A percentile compares a stretch with the other conserved stretches of the same genome.
phyloP scores from a whole-genome alignment of 768 basidiomycete species.

The Suillus cothurnatus region DNA sequence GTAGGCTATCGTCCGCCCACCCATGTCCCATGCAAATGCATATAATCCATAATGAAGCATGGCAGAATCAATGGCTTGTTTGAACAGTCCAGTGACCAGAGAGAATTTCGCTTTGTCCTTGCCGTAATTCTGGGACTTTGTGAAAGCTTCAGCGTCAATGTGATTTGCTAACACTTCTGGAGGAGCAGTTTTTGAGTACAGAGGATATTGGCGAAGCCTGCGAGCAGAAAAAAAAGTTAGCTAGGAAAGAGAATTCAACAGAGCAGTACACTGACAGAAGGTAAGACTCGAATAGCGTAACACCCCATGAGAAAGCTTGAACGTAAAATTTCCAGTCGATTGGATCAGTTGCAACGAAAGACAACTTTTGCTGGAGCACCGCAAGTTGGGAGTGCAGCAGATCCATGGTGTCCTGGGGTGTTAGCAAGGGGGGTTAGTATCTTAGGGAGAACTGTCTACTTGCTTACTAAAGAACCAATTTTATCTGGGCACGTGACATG shows the following conservation, averaged over 20 bases:
- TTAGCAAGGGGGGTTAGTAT: neutral
- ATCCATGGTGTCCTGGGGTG: conserved; percentile 47
- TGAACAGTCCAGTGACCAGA: conserved; percentile 71
- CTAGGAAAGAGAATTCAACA: conserved; percentile 1
- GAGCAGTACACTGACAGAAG: conserved; percentile 61
- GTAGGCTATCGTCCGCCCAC: conserved; percentile 50
- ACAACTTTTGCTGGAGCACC: conserved; percentile 59
- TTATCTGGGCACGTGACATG: neutral
- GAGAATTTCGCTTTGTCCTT: conserved; percentile 87
- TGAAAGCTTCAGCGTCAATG: conserved; percentile 70
- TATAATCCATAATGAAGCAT: conserved; percentile 80
- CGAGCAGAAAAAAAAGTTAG: conserved; percentile 1
- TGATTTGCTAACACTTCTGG: conserved; percentile 70
- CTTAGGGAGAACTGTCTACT: neutral
- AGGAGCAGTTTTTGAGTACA: conserved; percentile 75
- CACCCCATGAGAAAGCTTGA: conserved; percentile 74
- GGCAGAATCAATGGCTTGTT: conserved; percentile 67
- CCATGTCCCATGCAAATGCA: conserved; percentile 78
- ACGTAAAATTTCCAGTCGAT: conserved; percentile 85
- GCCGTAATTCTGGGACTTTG: conserved; percentile 91
- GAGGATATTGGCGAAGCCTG: conserved; percentile 79
- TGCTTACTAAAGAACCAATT: neutral
- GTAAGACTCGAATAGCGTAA: conserved; percentile 86
- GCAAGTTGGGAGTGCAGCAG: conserved; percentile 59
- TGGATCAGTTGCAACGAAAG: conserved; percentile 71